Conservation (phyloP, 2,329 filamentous ascomycete species). For the Fusarium scirpi region DNA sequence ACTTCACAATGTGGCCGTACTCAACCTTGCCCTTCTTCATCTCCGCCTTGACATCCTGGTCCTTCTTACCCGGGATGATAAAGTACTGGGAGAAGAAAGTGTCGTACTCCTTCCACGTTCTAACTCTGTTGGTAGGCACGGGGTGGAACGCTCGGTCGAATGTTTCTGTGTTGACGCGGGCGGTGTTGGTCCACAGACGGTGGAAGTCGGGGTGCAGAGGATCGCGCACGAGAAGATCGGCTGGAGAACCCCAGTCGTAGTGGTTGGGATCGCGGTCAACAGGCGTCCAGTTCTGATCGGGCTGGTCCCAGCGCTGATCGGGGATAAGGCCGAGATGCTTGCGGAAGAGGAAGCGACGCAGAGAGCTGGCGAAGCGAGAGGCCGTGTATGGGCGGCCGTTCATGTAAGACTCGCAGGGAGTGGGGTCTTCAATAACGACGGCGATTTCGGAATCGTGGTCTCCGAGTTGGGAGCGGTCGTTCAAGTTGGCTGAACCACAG, state of each 20-base stretch:
- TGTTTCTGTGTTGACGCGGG: constrained; percentile 81
- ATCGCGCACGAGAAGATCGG: constrained; percentile 78
- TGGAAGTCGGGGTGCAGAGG: constrained; percentile 77
- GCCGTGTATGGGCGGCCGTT: constrained; percentile 78
- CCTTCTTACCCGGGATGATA: constrained; percentile 65
- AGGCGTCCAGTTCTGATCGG: constrained; percentile 81
- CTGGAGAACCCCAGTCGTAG: constrained; percentile 76
- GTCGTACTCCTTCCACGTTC: constrained; percentile 79
- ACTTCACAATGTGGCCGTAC: constrained; percentile 88
- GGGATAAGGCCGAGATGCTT: constrained; percentile 90
- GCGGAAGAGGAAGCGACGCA: constrained; percentile 87
- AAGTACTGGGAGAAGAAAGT: constrained; percentile 77
- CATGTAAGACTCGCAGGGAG: constrained; percentile 78
- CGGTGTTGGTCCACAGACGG: constrained; percentile 78
- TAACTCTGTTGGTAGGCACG: constrained; percentile 76
- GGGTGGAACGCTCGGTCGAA: constrained; percentile 86
- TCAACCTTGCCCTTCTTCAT: constrained; percentile 71
- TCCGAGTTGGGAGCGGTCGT: constrained; percentile 80
- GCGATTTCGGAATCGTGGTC: constrained; percentile 90
- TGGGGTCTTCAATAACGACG: constrained; percentile 85
- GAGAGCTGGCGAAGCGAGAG: constrained; percentile 79
- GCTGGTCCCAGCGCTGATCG: constrained; percentile 74
- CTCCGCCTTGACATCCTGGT: constrained; percentile 62
- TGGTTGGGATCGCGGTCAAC: constrained; percentile 77
- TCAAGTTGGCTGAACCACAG: constrained; percentile 75